Evolutionary conservation across 805 yeast genomes (phyloP), one percentile per base, ranked within the genome.

Genomic region (Zygosaccharomyces rouxii): DNA sequence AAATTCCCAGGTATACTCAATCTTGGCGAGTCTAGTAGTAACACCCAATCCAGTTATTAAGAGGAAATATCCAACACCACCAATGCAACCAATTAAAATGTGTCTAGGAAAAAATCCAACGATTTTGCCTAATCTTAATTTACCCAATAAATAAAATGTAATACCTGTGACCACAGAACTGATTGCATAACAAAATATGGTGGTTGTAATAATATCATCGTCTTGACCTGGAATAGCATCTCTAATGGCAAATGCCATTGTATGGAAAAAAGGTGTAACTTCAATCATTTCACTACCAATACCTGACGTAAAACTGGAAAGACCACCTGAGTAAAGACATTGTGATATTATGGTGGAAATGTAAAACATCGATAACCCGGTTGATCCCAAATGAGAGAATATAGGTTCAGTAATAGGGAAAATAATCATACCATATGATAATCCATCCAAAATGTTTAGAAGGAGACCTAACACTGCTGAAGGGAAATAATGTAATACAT

Each of bases 261-360:
- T 77, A 62, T 94, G 99, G 73, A 92, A 92, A 66, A 94, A 94
- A 1, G 99, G 99, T 1, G 97, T 95, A n/a, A 94, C 89, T 66
- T 94, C 99, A 55, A 94, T 94, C 99, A 94, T 94, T 69, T 94
- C 98, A 3, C 96, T 86, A 1, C 99, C 99, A 38, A 92, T 81
- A n/a, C 95, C 96, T 2, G 89, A 77, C 52, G 80, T 81, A 71
- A 94, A 92, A 7, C 87, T 86, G 13, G 96, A 87, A 1, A 95
- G 95, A 13, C 99, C 99, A 21, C 87, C 67, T 0, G 97, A 89
- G 63, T 80, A 90, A 5, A 89, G 86, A 54, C 89, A 69, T 66
- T 94, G 99, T 0, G 96, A 86, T 0, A 92, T 78, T n/a, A 94
- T 77, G 28, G 96, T 86, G 4, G 96, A 86, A 35, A 92, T 79